Evolutionary conservation across 1,139 yeast species (phyloP).

Genomic region (Geotrichum fermentans): DNA sequence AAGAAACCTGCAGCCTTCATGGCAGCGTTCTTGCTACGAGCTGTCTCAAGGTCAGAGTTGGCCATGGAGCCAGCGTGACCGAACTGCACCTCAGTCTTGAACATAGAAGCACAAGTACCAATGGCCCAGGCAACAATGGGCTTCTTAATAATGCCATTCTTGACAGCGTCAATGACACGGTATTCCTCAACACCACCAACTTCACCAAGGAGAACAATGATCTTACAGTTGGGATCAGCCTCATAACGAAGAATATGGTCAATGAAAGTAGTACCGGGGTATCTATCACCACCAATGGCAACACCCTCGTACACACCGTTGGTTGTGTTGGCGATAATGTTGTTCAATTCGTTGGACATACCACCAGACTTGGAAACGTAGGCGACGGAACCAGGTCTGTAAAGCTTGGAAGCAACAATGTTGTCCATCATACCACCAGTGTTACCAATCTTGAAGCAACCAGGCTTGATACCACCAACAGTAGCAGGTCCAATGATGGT

Average conservation of each 20-base stretch:
- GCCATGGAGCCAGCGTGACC: conserved; percentile 49
- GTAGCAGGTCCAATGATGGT: conserved; percentile 48
- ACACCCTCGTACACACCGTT: conserved; percentile 48
- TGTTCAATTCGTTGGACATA: conserved; percentile 48
- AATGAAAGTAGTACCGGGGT: conserved; percentile 48
- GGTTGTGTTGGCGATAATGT: conserved; percentile 44
- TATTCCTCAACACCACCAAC: conserved; percentile 49
- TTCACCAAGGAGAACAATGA: conserved; percentile 44
- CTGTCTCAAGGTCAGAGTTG: conserved; percentile 45
- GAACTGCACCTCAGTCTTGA: conserved; percentile 47
- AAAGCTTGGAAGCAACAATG: conserved; percentile 46
- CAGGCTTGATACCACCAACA: conserved; percentile 49
- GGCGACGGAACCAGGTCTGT: conserved; percentile 47
- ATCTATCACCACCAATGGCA: conserved; percentile 47
- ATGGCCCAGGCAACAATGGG: conserved; percentile 49
- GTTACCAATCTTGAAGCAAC: conserved; percentile 48
- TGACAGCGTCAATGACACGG: conserved; percentile 47
- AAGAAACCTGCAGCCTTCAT: conserved; percentile 45
- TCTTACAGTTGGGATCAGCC: conserved; percentile 45
- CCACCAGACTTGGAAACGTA: conserved; percentile 49
- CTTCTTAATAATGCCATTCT: conserved; percentile 42
- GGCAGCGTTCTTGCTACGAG: conserved; percentile 43
- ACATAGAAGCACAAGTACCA: conserved; percentile 47
- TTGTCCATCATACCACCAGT: conserved; percentile 51
- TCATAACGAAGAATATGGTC: conserved; percentile 46